A percentile compares a stretch with the other conserved stretches of the same genome.
phyloP scores from a whole-genome alignment of 148 eudicot genomes.

The Dysphania ambrosioides region DNA sequence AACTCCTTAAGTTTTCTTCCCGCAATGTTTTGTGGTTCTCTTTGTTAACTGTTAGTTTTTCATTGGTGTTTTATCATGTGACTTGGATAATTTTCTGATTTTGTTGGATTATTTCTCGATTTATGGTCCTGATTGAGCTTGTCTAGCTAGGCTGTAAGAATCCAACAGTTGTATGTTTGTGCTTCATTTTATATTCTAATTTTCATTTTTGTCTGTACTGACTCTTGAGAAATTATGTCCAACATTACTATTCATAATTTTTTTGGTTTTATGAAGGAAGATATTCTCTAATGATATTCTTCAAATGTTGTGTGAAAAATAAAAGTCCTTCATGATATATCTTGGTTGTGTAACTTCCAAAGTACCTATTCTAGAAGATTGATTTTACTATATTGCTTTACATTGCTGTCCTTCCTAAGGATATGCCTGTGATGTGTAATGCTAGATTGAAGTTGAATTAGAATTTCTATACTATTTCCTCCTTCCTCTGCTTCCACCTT shows the following conservation, averaged over 20 bases:
- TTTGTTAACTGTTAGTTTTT: not conserved
- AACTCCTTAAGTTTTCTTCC: constrained; percentile 1
- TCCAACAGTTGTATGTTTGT: not conserved
- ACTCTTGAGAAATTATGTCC: not conserved
- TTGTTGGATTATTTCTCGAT: not conserved
- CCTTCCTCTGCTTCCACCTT: not conserved
- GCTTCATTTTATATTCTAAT: not conserved
- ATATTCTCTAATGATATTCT: not conserved
- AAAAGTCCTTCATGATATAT: not conserved
- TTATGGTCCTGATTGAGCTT: not conserved
- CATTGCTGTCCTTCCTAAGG: not conserved
- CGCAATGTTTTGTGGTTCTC: not conserved
- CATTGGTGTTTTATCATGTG: not conserved
- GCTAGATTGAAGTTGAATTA: not conserved
- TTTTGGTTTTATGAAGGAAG: not conserved
- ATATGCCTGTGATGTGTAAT: not conserved
- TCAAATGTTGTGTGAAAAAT: not conserved
- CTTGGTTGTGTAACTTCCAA: not conserved
- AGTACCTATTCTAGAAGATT: not conserved
- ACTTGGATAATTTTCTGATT: not conserved
- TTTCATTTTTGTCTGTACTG: not conserved
- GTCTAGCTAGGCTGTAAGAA: not conserved
- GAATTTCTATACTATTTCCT: not conserved
- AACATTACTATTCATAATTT: not conserved
- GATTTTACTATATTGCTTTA: not conserved